A percentile compares a stretch with the other conserved stretches of the same genome.
Conservation (phyloP, 140 eudicot genomes). For the Senecio squalidus region DNA sequence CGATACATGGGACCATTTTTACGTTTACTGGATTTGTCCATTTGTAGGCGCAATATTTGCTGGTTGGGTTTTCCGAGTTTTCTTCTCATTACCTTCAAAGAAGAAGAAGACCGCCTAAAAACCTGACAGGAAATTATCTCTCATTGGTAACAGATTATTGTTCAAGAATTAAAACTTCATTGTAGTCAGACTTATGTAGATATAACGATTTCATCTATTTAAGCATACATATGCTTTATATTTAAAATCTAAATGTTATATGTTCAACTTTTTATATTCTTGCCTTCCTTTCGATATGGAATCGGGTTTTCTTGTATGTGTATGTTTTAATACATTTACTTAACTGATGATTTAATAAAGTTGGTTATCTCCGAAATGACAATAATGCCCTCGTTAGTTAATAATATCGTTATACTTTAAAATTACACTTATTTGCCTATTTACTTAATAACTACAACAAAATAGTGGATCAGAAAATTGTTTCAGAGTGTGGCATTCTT, state of each 20-base stretch:
- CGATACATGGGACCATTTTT: conserved; percentile 69
- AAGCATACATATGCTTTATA: conserved; percentile 15
- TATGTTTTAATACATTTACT: background rate
- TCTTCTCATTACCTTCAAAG: conserved; percentile 50
- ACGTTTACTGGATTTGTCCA: conserved; percentile 78
- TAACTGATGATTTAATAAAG: too few species aligned
- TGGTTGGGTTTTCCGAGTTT: conserved; percentile 60
- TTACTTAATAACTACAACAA: conserved; percentile 12
- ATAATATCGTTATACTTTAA: conserved; percentile 3
- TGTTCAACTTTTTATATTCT: background rate
- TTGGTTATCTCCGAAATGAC: too few species aligned
- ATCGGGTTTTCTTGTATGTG: background rate
- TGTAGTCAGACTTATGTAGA: background rate
- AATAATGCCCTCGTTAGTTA: conserved; percentile 10
- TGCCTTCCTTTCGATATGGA: background rate
- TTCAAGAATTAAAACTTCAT: background rate
- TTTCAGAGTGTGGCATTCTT: background rate
- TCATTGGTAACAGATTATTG: conserved; percentile 10
- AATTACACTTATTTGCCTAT: background rate
- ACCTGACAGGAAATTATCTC: background rate
- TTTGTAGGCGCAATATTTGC: conserved; percentile 63
- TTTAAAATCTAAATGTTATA: background rate
- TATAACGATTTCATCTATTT: conserved; percentile 5
- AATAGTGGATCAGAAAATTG: conserved; percentile 1
- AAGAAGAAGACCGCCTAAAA: conserved; percentile 47